Evolutionary conservation across 805 yeast species (phyloP).

Genomic region (Myxozyma mucilagina): DNA sequence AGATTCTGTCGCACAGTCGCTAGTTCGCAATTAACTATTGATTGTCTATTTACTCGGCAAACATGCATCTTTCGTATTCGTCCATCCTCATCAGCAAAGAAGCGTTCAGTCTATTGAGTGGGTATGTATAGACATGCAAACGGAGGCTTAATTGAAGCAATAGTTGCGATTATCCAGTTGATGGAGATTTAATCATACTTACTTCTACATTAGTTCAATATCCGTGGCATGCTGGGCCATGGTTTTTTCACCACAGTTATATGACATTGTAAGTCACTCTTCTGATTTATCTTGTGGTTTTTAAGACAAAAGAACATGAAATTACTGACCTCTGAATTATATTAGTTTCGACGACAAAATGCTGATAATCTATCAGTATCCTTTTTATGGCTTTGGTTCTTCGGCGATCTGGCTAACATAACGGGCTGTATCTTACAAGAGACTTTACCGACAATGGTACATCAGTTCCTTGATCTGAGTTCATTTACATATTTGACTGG

Average conservation of each 20-base stretch:
- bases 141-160: neutral
- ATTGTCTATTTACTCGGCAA: neutral
- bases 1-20: no score
- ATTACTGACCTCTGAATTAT: neutral
- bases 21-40: no score
- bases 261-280: conserved; percentile 59
- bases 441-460: conserved; percentile 83
- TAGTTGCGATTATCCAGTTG: neutral
- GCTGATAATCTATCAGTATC: conserved; percentile 87
- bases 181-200: neutral
- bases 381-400: conserved; percentile 86
- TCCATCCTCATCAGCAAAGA: conserved; percentile 19
- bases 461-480: neutral
- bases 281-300: neutral
- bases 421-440: conserved; percentile 88
- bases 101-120: conserved; percentile 24
- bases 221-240: conserved; percentile 98
- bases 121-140: conserved; percentile 6
- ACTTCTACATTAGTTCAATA: conserved; percentile 81
- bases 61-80: conserved; percentile 2
- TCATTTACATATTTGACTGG: neutral
- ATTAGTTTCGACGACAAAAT: conserved; percentile 66
- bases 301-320: neutral
- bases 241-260: conserved; percentile 95
- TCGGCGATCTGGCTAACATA: conserved; percentile 92